Percentiles rank a stretch among this genome's conserved stretches.
These are phyloP conservation scores for Arthrobotrys sphaeroides DNA, from an alignment of 2,329 filamentous ascomycete genomes.

Conservation along the genomic window DNA sequence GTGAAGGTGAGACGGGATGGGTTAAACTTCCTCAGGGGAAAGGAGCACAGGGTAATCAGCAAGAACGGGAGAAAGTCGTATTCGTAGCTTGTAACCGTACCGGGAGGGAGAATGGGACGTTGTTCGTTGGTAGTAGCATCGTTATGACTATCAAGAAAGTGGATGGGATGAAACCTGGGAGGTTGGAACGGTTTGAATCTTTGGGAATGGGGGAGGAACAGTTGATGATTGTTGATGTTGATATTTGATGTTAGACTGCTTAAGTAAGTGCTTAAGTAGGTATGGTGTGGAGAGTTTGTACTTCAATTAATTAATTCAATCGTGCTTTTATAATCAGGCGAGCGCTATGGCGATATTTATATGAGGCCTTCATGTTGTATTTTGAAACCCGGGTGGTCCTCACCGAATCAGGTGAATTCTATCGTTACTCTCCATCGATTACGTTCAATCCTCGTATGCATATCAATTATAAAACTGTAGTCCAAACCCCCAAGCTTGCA, in stretches of 20 bases:
- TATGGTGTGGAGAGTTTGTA: too few relatives aligned
- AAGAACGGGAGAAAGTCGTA: conserved; percentile 68
- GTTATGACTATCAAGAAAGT: conserved; percentile 74
- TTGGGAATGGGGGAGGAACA: conserved; percentile 71
- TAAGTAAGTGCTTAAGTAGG: too few relatives aligned
- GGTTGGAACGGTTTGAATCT: conserved; percentile 66
- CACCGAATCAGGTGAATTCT: too few relatives aligned
- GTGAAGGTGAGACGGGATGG: conserved; percentile 6
- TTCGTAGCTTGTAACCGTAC: conserved; percentile 77
- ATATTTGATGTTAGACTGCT: conserved; percentile 17
- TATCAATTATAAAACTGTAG: too few relatives aligned
- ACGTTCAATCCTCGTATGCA: too few relatives aligned
- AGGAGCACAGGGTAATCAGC: background rate
- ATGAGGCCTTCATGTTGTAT: too few relatives aligned
- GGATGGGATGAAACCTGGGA: conserved; percentile 74
- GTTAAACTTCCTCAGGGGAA: conserved; percentile 11
- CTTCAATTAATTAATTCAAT: too few relatives aligned
- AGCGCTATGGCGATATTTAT: too few relatives aligned
- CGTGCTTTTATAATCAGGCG: too few relatives aligned
- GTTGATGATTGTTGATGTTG: conserved; percentile 66
- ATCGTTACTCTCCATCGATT: too few relatives aligned
- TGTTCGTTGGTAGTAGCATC: conserved; percentile 78
- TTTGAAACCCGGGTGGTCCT: too few relatives aligned
- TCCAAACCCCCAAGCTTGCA: too few relatives aligned
- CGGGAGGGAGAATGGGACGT: conserved; percentile 72